These are phyloP conservation scores for Pythium graminicola DNA, from an alignment of 352 stramenopile genomes.

Conservation along the genomic window DNA sequence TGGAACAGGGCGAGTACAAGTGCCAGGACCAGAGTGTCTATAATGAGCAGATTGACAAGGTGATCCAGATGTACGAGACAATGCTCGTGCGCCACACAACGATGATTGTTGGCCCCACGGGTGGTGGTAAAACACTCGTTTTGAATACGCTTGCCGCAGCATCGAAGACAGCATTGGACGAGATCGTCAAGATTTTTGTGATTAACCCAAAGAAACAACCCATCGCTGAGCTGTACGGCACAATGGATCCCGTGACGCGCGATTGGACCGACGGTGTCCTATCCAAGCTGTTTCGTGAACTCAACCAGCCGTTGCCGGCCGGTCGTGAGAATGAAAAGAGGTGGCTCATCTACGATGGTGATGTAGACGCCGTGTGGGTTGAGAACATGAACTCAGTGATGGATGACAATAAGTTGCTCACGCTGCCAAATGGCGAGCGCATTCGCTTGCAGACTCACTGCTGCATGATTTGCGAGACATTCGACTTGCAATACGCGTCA, in stretches of 20 bases:
- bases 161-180: constrained; percentile 68
- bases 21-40: constrained; percentile 43
- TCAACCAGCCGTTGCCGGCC: constrained; percentile 64
- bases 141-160: constrained; percentile 64
- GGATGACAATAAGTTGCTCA: constrained; percentile 86
- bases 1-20: constrained; percentile 69
- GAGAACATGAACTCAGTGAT: constrained; percentile 91
- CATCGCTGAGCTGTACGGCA: constrained; percentile 90
- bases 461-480: constrained; percentile 92
- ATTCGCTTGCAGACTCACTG: constrained; percentile 81
- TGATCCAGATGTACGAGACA: constrained; percentile 87
- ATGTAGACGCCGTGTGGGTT: constrained; percentile 90
- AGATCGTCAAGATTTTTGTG: constrained; percentile 83
- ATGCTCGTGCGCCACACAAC: constrained; percentile 90
- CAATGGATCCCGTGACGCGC: constrained; percentile 92
- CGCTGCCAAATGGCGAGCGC: constrained; percentile 78
- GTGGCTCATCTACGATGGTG: constrained; percentile 89
- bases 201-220: constrained; percentile 96
- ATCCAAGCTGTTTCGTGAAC: constrained; percentile 84
- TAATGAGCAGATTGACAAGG: constrained; percentile 79
- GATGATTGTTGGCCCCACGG: constrained; percentile 92
- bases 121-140: constrained; percentile 86
- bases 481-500: constrained; percentile 84
- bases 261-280: constrained; percentile 93
- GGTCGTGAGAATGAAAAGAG: constrained; percentile 77